phyloP scores from a whole-genome alignment of 495 filamentous ascomycete genomes.

The Pseudomonodictys pantanalensis region DNA sequence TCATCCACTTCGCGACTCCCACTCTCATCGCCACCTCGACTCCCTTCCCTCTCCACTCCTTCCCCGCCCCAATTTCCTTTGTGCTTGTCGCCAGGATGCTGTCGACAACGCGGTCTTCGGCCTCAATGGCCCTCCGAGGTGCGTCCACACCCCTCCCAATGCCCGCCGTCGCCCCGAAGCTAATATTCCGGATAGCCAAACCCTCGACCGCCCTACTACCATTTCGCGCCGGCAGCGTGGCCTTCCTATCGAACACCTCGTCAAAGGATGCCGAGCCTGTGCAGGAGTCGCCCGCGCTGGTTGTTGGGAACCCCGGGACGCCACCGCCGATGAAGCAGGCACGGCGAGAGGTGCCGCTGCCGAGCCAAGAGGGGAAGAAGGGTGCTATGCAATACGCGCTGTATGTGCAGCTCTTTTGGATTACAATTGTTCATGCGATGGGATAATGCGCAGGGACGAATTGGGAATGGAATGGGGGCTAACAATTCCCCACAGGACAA shows the following conservation, averaged over 20 bases:
- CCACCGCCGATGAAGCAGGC: constrained; percentile 51
- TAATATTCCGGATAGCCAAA: constrained; percentile 52
- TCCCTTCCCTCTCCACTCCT: constrained; percentile 26
- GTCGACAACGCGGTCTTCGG: constrained; percentile 60
- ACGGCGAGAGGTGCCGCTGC: constrained; percentile 74
- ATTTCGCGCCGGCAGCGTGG: constrained; percentile 50
- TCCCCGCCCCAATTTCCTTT: constrained; percentile 23
- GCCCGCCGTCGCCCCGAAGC: constrained; percentile 22
- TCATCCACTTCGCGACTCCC: constrained; percentile 19
- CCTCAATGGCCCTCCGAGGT: constrained; percentile 71
- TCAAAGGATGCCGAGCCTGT: constrained; percentile 53
- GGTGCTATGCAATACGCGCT: constrained; percentile 95
- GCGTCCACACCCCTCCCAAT: constrained; percentile 36
- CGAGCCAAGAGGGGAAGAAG: constrained; percentile 90
- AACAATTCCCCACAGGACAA: constrained; percentile 58
- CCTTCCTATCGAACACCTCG: constrained; percentile 60
- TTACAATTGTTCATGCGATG: background rate
- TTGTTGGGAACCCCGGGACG: constrained; percentile 37
- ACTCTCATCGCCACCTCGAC: constrained; percentile 21
- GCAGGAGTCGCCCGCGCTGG: constrained; percentile 36
- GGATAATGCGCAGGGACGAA: background rate
- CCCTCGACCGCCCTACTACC: constrained; percentile 59
- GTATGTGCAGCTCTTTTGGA: constrained; percentile 50
- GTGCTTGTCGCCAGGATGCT: constrained; percentile 52
- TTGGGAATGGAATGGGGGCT: constrained; percentile 11